phyloP scores from a whole-genome alignment of 2,329 filamentous ascomycete genomes.

The Tolypocladium pustulatum region DNA sequence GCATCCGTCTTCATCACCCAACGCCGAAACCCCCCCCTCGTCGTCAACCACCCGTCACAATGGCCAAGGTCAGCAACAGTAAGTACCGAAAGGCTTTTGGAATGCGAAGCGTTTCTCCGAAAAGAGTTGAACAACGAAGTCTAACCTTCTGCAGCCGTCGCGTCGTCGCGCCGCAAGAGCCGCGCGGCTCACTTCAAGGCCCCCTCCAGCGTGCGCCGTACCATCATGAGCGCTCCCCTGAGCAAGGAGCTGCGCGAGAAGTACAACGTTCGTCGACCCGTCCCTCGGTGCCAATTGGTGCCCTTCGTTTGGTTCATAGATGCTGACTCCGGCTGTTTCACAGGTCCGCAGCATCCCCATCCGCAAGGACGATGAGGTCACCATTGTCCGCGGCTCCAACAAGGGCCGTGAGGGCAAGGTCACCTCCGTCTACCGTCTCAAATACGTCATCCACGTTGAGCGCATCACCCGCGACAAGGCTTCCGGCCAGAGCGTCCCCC shows the following conservation, averaged over 20 bases:
- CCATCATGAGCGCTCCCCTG: constrained; percentile 93
- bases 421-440: constrained; percentile 94
- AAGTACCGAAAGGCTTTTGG: constrained; percentile 16
- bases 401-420: constrained; percentile 99
- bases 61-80: constrained; percentile 62
- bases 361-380: constrained; percentile 95
- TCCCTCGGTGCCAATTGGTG: not conserved
- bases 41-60: constrained; percentile 35
- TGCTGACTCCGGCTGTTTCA: not conserved
- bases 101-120: no score
- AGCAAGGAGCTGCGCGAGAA: constrained; percentile 97
- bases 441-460: constrained; percentile 96
- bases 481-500: constrained; percentile 88
- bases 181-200: constrained; percentile 97
- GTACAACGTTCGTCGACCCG: constrained; percentile 69
- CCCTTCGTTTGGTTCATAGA: not conserved
- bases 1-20: constrained; percentile 15
- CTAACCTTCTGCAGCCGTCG: constrained; percentile 34
- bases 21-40: constrained; percentile 16
- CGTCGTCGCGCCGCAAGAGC: constrained; percentile 91
- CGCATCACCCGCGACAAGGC: constrained; percentile 94
- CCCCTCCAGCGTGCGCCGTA: constrained; percentile 85
- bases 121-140: not conserved
- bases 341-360: constrained; percentile 92
- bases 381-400: constrained; percentile 83